These are phyloP conservation scores for Rubia yunnanensis DNA, from an alignment of 257 asterid genomes.

Conservation along the genomic window DNA sequence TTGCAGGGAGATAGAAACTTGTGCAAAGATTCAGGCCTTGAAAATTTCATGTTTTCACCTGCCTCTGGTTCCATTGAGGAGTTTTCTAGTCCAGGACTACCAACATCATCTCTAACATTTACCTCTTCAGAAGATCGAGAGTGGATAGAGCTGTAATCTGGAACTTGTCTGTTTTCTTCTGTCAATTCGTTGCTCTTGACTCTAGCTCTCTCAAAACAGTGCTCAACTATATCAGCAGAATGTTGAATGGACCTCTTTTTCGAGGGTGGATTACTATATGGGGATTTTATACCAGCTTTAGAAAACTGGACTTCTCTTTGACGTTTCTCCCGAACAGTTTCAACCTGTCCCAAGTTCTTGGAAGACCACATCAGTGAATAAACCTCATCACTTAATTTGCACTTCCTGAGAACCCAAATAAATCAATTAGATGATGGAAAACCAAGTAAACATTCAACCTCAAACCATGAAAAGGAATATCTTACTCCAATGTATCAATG, in stretches of 20 bases:
- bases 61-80: conserved; percentile 18
- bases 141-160: conserved; percentile 9
- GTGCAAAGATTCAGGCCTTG: conserved; percentile 20
- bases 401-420: conserved; percentile 48
- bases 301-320: conserved; percentile 64
- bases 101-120: conserved; percentile 11
- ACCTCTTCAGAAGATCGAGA: conserved; percentile 21
- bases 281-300: conserved; percentile 58
- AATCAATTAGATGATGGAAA: not conserved
- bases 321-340: conserved; percentile 75
- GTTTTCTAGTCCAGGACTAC: conserved; percentile 20
- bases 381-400: conserved; percentile 58
- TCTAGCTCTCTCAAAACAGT: conserved; percentile 18
- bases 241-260: conserved; percentile 35
- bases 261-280: conserved; percentile 31
- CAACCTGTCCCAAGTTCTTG: conserved; percentile 75
- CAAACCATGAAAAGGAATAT: conserved; percentile 8
- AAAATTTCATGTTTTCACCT: conserved; percentile 18
- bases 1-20: conserved; percentile 12
- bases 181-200: conserved; percentile 16
- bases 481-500: conserved; percentile 67
- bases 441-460: not conserved
- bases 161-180: conserved; percentile 13
- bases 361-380: conserved; percentile 90
- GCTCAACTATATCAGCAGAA: conserved; percentile 22